Percentiles rank a stretch among this genome's conserved stretches.
These are phyloP conservation scores for Pisolithus thermaeus DNA, from an alignment of 1,284 basidiomycete genomes.

Conservation along the genomic window DNA sequence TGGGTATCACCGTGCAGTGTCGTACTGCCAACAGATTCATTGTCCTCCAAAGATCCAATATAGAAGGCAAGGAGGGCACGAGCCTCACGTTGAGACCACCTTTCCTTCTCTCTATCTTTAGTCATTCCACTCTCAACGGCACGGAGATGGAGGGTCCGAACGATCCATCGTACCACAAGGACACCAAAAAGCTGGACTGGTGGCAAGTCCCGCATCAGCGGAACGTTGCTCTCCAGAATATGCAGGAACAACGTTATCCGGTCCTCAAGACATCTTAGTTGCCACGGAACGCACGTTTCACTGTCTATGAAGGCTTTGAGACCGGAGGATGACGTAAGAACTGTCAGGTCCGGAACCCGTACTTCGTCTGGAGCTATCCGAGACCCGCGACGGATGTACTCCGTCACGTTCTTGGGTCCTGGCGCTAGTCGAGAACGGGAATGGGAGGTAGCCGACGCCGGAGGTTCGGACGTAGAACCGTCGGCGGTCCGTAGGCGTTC, in stretches of 20 bases:
- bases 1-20: slow-evolving; percentile 6
- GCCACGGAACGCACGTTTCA: slow-evolving; percentile 30
- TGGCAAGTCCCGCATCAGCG: slow-evolving; percentile 41
- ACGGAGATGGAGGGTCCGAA: slow-evolving; percentile 43
- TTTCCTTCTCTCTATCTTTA: slow-evolving; percentile 53
- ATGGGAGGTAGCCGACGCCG: slow-evolving; percentile 30
- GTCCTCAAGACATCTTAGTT: slow-evolving; percentile 44
- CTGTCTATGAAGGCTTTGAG: slow-evolving; percentile 22
- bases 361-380: slow-evolving; percentile 58
- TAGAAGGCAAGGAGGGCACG: slow-evolving; percentile 51
- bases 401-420: slow-evolving; percentile 44
- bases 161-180: slow-evolving; percentile 57
- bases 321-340: slow-evolving; percentile 40
- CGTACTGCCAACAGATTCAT: neutral
- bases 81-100: slow-evolving; percentile 67
- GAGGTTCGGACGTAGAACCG: slow-evolving; percentile 14
- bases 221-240: slow-evolving; percentile 51
- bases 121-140: slow-evolving; percentile 40
- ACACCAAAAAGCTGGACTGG: slow-evolving; percentile 43
- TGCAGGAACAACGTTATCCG: slow-evolving; percentile 55
- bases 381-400: slow-evolving; percentile 70
- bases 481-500: slow-evolving; percentile 44
- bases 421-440: slow-evolving; percentile 21
- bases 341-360: slow-evolving; percentile 40
- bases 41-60: neutral